Conservation (phyloP, 2,329 filamentous ascomycete genomes). For the Lasiodiplodia sp. region DNA sequence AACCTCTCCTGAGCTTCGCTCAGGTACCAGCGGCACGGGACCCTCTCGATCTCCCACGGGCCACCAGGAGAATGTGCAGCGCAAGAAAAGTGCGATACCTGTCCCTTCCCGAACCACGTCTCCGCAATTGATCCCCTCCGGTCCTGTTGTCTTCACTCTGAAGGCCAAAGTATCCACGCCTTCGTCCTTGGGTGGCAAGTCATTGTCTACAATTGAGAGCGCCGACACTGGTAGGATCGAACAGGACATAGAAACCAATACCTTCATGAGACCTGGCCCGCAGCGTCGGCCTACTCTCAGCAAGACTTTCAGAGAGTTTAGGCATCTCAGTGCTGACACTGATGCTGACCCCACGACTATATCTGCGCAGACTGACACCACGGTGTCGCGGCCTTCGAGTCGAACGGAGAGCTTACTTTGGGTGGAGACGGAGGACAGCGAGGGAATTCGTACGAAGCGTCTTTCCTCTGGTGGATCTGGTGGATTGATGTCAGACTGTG, state of each 20-base stretch:
- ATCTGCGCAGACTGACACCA: neutral
- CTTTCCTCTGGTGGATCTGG: neutral
- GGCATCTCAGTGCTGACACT: conserved; percentile 17
- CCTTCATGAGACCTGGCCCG: conserved; percentile 21
- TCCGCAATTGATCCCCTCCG: neutral
- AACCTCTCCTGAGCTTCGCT: neutral
- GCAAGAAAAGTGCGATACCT: conserved; percentile 27
- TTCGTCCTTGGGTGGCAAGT: conserved; percentile 8
- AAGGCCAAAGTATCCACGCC: conserved; percentile 10
- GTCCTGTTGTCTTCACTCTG: neutral
- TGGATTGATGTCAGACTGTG: conserved; percentile 6
- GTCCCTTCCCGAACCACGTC: conserved; percentile 4
- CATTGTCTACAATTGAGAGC: conserved; percentile 26
- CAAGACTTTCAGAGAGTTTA: conserved; percentile 6
- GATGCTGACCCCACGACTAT: neutral
- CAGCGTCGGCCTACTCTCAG: conserved; percentile 20
- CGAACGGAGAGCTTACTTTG: conserved; percentile 10
- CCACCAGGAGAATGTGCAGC: neutral
- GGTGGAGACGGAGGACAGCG: conserved; percentile 15
- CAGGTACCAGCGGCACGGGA: neutral
- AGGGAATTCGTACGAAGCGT: conserved; percentile 20
- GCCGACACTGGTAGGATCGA: conserved; percentile 15
- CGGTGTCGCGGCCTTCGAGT: conserved; percentile 4
- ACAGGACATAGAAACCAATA: conserved; percentile 5
- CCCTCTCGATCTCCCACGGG: neutral